Evolutionary conservation across 2,329 filamentous ascomycete species (phyloP).

Genomic region (Aureobasidium sp.): DNA sequence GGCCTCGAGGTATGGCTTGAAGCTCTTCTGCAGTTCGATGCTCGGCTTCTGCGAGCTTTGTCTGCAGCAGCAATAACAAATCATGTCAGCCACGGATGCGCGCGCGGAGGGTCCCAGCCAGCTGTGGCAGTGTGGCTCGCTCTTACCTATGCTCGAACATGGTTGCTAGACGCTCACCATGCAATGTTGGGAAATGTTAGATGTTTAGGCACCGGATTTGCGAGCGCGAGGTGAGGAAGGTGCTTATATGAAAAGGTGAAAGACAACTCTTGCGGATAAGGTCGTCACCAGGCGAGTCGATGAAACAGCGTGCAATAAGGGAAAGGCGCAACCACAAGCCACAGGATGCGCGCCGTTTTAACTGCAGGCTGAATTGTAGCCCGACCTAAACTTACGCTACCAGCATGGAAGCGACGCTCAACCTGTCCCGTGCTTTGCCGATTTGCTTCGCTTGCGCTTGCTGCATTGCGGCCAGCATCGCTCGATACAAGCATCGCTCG

Average conservation of each 20-base stretch:
- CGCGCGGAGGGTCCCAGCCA: background rate
- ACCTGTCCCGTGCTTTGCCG: constrained; percentile 9
- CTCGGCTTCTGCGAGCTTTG: constrained; percentile 78
- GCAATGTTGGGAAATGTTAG: background rate
- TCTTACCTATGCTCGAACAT: constrained; percentile 15
- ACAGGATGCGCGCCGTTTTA: constrained; percentile 14
- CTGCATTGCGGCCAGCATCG: background rate
- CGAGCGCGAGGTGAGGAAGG: constrained; percentile 8
- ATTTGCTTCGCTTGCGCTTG: constrained; percentile 14
- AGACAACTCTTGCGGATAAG: constrained; percentile 2
- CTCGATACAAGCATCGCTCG: background rate
- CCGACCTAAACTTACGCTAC: constrained; percentile 12
- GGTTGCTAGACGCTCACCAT: constrained; percentile 5
- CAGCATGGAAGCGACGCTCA: constrained; percentile 11
- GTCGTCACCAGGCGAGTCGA: constrained; percentile 12
- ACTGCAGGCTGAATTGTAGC: constrained; percentile 10
- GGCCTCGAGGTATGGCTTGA: constrained; percentile 76
- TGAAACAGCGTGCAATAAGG: constrained; percentile 16
- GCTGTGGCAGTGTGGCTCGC: constrained; percentile 13
- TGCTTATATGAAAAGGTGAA: constrained; percentile 1
- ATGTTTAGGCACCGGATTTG: background rate
- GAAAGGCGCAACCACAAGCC: constrained; percentile 14
- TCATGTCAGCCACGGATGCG: constrained; percentile 12
- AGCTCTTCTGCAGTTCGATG: constrained; percentile 75
- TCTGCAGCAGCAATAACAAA: constrained; percentile 36